Base-by-base conservation (phyloP, 371 early-diverging fungal species). In the Blyttiomyces sp. region DNA sequence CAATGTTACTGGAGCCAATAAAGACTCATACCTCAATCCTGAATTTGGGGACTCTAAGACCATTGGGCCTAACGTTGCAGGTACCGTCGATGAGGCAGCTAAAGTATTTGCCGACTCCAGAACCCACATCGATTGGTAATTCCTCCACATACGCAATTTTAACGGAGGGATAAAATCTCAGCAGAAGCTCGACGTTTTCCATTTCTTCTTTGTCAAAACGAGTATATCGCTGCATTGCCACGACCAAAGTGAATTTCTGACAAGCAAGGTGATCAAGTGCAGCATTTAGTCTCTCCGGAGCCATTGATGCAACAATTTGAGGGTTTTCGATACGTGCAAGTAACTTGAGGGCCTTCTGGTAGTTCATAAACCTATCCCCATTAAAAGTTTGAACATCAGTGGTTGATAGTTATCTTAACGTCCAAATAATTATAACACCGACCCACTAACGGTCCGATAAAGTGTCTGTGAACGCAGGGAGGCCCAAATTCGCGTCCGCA, bases 401-500 rank as follows among this genome's bases (percentile, higher is more conserved):
- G 34, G 11, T 24, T 9, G 7, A 24, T 24, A 56, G n/a, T 39
- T n/a, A 34, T 7, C 39, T 61, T 53, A 4, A 16, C 17, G 33
- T n/a, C 13, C 5, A 57, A 7, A 16, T 44, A 21, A 62, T n/a
- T n/a, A n/a, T 34, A 32, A 24, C 7, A 6, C 44, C n/a, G 53
- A 68, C 64, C 94, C 93, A 31, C 88, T 85, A 6, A 93, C 86
- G 2, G 93, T 93, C 35, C 93, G 88, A 60, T 87, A 93, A 48
- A 94, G 74, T 0, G 94, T 94, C 70, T 93, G 92, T 17, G 91
- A 87, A 27, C 92, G 84, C 6, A 92, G 74, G 0, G 92, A 92
- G 1, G 93, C 92, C 92, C 93, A 94, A 28, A 92, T 90, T 30
- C 93, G 87, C 4, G 91, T 92, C 42, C 92, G 85, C 31, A 92